These are phyloP conservation scores for Backusella tuberculispora DNA, from an alignment of 192 early-diverging fungal species.

Conservation along the genomic window DNA sequence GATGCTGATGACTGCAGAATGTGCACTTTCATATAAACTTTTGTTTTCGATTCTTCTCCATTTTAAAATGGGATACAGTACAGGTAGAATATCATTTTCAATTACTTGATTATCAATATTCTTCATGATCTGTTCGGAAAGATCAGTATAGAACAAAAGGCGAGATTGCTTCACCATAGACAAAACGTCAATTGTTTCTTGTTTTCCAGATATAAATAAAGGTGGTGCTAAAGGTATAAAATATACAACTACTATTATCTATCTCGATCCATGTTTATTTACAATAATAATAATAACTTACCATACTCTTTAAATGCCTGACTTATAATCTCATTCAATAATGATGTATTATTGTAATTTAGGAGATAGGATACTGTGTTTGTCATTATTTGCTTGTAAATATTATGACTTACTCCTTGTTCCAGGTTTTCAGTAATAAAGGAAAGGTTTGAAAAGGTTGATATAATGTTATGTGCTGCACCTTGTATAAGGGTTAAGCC, in stretches of 20 bases:
- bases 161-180: conserved; percentile 41
- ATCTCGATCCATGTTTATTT: not conserved
- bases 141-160: conserved; percentile 48
- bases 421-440: conserved; percentile 52
- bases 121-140: conserved; percentile 49
- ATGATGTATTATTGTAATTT: conserved; percentile 8
- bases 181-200: not conserved
- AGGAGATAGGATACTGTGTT: conserved; percentile 43
- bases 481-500: conserved; percentile 8
- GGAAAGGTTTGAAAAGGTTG: conserved; percentile 48
- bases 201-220: not conserved
- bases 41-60: conserved; percentile 36
- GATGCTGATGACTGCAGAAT: conserved; percentile 49
- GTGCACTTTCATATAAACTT: conserved; percentile 52
- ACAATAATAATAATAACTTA: not conserved
- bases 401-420: conserved; percentile 46
- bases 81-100: conserved; percentile 49
- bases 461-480: conserved; percentile 33
- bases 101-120: conserved; percentile 46
- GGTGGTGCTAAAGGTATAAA: not conserved
- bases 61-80: conserved; percentile 44
- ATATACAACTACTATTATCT: not conserved
- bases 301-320: conserved; percentile 28
- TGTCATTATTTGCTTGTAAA: conserved; percentile 48
- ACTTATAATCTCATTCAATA: conserved; percentile 21